Percentiles rank a stretch among this genome's conserved stretches.
phyloP scores from a whole-genome alignment of 2,329 filamentous ascomycete genomes.

The Exophiala bonariae region DNA sequence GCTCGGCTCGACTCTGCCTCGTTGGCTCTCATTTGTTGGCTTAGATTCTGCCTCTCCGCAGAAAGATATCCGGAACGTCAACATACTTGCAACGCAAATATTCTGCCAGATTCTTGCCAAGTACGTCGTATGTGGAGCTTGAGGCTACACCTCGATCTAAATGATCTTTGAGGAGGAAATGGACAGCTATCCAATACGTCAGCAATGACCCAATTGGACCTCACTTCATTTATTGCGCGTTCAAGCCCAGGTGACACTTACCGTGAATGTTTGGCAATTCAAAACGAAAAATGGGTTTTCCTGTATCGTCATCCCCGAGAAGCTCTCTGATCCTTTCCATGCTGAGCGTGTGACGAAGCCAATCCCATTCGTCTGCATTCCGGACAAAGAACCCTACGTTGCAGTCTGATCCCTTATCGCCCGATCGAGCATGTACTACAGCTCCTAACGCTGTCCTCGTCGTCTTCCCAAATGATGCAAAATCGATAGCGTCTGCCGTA shows the following conservation, averaged over 20 bases:
- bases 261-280: conserved; percentile 50
- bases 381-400: conserved; percentile 50
- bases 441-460: conserved; percentile 34
- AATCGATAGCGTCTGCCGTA: conserved; percentile 15
- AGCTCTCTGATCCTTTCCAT: conserved; percentile 35
- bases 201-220: conserved; percentile 9
- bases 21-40: background rate
- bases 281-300: conserved; percentile 41
- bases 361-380: conserved; percentile 42
- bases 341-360: conserved; percentile 49
- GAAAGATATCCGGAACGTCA: conserved; percentile 12
- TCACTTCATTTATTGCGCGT: conserved; percentile 25
- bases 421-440: conserved; percentile 39
- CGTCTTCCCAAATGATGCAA: conserved; percentile 29
- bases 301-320: conserved; percentile 38
- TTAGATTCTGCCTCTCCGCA: conserved; percentile 10
- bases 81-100: conserved; percentile 21
- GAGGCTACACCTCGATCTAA: conserved; percentile 15
- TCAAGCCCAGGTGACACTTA: conserved; percentile 47
- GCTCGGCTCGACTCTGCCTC: too few relatives aligned
- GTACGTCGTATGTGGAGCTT: conserved; percentile 12
- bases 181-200: conserved; percentile 10
- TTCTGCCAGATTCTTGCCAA: conserved; percentile 21
- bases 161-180: conserved; percentile 23
- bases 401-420: conserved; percentile 46